These are phyloP conservation scores for Lentinula edodes DNA, from an alignment of 768 basidiomycete species.

Conservation along the genomic window DNA sequence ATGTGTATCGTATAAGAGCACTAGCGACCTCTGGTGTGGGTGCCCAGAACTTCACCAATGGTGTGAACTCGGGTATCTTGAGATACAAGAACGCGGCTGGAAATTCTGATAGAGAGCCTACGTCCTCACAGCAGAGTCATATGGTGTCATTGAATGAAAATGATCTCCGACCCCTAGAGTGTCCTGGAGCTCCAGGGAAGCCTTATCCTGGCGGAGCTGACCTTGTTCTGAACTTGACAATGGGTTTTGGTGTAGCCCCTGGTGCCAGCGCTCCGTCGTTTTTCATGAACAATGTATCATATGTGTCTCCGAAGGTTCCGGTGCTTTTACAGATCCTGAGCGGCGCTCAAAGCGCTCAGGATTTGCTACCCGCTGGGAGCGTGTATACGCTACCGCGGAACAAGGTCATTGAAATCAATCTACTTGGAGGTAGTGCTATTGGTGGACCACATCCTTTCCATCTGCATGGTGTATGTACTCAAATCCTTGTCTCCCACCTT, in stretches of 20 bases:
- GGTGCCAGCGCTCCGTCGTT: constrained; percentile 16
- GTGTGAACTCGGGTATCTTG: constrained; percentile 33
- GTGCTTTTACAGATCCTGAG: constrained; percentile 28
- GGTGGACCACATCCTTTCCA: constrained; percentile 30
- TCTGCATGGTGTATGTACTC: constrained; percentile 23
- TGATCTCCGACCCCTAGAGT: constrained; percentile 21
- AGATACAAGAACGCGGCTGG: constrained; percentile 31
- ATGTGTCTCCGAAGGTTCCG: constrained; percentile 26
- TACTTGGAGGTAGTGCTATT: constrained; percentile 25
- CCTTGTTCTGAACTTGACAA: constrained; percentile 17
- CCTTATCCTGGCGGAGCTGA: constrained; percentile 28
- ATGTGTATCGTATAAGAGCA: constrained; percentile 35
- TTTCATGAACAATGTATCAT: constrained; percentile 8
- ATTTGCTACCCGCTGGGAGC: constrained; percentile 19
- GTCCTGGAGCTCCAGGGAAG: constrained; percentile 24
- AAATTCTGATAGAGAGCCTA: constrained; percentile 23
- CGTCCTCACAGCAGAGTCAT: neutral
- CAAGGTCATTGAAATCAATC: constrained; percentile 40
- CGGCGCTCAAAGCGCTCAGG: constrained; percentile 21
- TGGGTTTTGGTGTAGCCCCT: constrained; percentile 30
- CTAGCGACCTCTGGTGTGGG: constrained; percentile 16
- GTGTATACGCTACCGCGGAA: constrained; percentile 37
- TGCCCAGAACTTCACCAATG: constrained; percentile 18
- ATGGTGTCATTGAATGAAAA: constrained; percentile 23
- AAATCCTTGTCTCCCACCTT: neutral